Evolutionary conservation across 2,329 filamentous ascomycete genomes (phyloP).

Genomic region (Metarhizium robertsii): DNA sequence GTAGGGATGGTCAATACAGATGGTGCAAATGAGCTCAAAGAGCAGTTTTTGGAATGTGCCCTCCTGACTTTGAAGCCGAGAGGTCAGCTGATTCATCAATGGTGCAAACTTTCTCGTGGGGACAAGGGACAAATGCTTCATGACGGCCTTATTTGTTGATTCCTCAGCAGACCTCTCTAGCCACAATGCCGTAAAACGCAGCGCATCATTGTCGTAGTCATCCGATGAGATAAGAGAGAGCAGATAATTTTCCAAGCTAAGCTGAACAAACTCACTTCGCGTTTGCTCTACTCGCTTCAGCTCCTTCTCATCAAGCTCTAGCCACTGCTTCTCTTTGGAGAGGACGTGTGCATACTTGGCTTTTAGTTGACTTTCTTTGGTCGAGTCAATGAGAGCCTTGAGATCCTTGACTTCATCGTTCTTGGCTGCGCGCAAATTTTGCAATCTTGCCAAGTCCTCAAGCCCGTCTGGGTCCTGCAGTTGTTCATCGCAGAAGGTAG

Average conservation of each 20-base stretch:
- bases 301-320: conserved; percentile 82
- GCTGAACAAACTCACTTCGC: conserved; percentile 72
- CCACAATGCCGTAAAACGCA: conserved; percentile 92
- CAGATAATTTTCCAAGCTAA: conserved; percentile 89
- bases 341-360: conserved; percentile 51
- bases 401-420: conserved; percentile 70
- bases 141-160: conserved; percentile 69
- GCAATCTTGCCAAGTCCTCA: conserved; percentile 75
- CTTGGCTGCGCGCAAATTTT: conserved; percentile 72
- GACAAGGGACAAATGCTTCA: conserved; percentile 59
- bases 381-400: conserved; percentile 45
- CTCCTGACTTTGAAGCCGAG: conserved; percentile 67
- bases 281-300: conserved; percentile 68
- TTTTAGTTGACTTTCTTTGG: conserved; percentile 42
- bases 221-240: conserved; percentile 78
- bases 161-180: conserved; percentile 73
- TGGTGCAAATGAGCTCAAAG: conserved; percentile 61
- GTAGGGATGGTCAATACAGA: conserved; percentile 88
- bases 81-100: conserved; percentile 93
- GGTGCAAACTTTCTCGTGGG: conserved; percentile 86
- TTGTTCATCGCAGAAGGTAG: conserved; percentile 89
- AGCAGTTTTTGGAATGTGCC: conserved; percentile 71
- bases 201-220: conserved; percentile 76
- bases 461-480: conserved; percentile 76
- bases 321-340: conserved; percentile 73